A percentile compares a stretch with the other conserved stretches of the same genome.
phyloP scores from a whole-genome alignment of 441 rosid species.

The Syzygium syzygioides region DNA sequence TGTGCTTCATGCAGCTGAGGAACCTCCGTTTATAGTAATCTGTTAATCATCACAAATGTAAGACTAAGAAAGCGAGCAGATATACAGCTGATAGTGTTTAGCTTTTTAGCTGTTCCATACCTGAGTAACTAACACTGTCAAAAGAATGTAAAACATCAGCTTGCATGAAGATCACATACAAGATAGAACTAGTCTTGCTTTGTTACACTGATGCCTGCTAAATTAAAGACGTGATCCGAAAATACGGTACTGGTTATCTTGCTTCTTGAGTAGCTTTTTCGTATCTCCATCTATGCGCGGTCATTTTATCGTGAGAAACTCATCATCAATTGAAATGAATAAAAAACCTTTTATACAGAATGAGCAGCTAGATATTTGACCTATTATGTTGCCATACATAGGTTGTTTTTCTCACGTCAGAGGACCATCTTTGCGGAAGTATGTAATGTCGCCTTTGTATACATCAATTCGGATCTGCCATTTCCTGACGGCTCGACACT shows the following conservation, averaged over 20 bases:
- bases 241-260: background rate
- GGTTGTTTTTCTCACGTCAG: background rate
- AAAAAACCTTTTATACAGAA: background rate
- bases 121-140: background rate
- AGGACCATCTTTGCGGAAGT: background rate
- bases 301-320: background rate
- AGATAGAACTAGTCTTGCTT: background rate
- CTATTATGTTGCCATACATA: background rate
- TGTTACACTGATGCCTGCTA: background rate
- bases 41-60: background rate
- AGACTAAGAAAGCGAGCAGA: background rate
- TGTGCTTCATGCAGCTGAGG: background rate
- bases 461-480: background rate
- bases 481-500: background rate
- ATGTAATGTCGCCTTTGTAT: background rate
- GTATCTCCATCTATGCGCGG: background rate
- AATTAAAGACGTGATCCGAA: background rate
- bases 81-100: background rate
- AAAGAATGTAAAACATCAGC: background rate
- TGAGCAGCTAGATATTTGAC: background rate
- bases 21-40: background rate
- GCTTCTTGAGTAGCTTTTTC: background rate
- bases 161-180: background rate
- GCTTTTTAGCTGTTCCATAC: background rate
- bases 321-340: background rate